These are phyloP conservation scores for Calonectria ilicicola DNA, from an alignment of 2,329 filamentous ascomycete genomes.

Conservation along the genomic window DNA sequence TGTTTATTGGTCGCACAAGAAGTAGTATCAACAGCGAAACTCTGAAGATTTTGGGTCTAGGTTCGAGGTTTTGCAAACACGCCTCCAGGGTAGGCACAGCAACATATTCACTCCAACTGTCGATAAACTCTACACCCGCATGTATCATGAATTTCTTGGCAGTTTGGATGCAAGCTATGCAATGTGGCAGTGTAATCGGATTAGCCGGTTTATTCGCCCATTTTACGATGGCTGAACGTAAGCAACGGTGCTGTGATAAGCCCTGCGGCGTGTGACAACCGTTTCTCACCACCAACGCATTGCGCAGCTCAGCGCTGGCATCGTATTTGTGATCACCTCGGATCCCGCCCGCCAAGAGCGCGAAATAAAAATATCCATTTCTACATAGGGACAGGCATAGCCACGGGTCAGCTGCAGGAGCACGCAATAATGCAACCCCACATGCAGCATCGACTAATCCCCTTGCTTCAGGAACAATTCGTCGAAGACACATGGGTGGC, in stretches of 20 bases:
- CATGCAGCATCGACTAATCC: constrained; percentile 1
- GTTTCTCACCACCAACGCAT: not conserved
- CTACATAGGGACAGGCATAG: not conserved
- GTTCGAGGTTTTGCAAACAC: not conserved
- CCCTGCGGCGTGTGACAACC: not conserved
- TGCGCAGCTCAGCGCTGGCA: not conserved
- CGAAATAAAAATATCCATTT: not conserved
- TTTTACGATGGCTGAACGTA: not conserved
- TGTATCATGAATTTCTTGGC: not conserved
- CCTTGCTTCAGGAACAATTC: not conserved
- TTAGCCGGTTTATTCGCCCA: not conserved
- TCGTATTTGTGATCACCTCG: not conserved
- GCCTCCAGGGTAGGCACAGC: not conserved
- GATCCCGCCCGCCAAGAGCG: not conserved
- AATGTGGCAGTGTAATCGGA: not conserved
- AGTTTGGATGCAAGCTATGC: not conserved
- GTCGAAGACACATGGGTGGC: not conserved
- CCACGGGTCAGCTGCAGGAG: constrained; percentile 15
- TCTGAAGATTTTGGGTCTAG: not conserved
- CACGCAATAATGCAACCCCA: constrained; percentile 1
- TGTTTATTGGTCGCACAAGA: not conserved
- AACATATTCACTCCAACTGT: not conserved
- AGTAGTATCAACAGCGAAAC: not conserved
- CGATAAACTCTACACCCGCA: not conserved
- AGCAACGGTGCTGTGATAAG: not conserved